These are phyloP conservation scores for Hyphopichia khmerensis DNA, from an alignment of 1,139 yeast species.

Conservation along the genomic window DNA sequence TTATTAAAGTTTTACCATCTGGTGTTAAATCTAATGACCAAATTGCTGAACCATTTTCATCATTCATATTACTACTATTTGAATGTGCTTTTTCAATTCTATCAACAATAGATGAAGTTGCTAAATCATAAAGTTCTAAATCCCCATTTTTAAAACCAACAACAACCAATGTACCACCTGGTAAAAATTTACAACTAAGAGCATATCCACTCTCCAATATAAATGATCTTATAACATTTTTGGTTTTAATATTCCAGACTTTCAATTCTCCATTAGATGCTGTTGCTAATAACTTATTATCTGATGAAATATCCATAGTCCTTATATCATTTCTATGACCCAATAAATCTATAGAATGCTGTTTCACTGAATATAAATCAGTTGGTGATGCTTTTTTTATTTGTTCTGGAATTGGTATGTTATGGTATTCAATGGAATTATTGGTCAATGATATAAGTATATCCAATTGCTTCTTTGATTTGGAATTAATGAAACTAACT, in stretches of 20 bases:
- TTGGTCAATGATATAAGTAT: conserved; percentile 64
- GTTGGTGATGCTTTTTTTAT: conserved; percentile 46
- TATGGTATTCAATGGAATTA: conserved; percentile 73
- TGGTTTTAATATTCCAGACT: conserved; percentile 79
- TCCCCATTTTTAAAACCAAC: conserved; percentile 92
- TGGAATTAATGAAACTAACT: conserved; percentile 51
- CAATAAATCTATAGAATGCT: conserved; percentile 62
- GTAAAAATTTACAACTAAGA: conserved; percentile 75
- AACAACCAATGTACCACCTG: conserved; percentile 86
- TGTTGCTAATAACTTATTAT: conserved; percentile 76
- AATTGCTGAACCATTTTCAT: conserved; percentile 65
- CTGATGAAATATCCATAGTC: conserved; percentile 78
- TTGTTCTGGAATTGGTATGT: conserved; percentile 48
- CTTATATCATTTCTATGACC: conserved; percentile 93
- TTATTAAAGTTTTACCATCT: conserved; percentile 81
- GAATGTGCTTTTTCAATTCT: conserved; percentile 71
- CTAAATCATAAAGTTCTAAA: conserved; percentile 80
- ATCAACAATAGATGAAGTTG: conserved; percentile 73
- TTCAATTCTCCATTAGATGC: conserved; percentile 90
- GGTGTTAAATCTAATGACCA: conserved; percentile 89
- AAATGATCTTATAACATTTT: conserved; percentile 78
- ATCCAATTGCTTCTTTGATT: conserved; percentile 45
- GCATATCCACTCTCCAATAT: conserved; percentile 78
- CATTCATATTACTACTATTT: conserved; percentile 12
- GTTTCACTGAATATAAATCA: conserved; percentile 29